These are phyloP conservation scores for Lipomyces yamadae DNA, from an alignment of 805 yeast species.

Conservation along the genomic window DNA sequence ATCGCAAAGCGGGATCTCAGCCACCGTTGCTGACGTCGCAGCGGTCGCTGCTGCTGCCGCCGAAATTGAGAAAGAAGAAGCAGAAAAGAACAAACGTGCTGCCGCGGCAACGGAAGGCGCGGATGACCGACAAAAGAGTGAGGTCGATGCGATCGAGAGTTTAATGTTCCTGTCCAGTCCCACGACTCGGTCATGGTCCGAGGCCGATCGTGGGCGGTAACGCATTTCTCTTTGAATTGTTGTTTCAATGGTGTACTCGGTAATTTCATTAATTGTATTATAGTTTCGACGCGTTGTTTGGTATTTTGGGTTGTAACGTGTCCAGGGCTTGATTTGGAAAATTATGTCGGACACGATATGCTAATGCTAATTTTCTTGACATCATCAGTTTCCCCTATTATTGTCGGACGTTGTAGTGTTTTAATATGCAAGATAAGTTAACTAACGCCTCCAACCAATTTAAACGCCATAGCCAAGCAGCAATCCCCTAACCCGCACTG, in stretches of 20 bases:
- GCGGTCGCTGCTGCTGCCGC: conserved; percentile 32
- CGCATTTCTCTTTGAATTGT: neutral
- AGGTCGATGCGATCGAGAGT: conserved; percentile 36
- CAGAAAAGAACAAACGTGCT: neutral
- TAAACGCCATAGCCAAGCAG: too few species aligned
- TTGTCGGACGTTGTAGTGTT: neutral
- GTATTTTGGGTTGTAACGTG: neutral
- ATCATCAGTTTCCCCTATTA: neutral
- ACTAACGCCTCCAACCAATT: too few species aligned
- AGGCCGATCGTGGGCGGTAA: conserved; percentile 8
- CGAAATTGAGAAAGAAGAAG: conserved; percentile 17
- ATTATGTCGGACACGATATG: too few species aligned
- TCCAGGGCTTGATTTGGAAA: neutral
- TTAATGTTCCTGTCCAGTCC: conserved; percentile 37
- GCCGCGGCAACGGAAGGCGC: neutral
- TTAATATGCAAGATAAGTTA: neutral
- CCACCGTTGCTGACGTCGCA: conserved; percentile 26
- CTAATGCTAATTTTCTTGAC: neutral
- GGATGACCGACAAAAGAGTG: conserved; percentile 26
- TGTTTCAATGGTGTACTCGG: neutral
- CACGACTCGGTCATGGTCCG: conserved; percentile 30
- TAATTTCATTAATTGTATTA: neutral
- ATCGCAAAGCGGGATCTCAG: conserved; percentile 7
- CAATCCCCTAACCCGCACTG: neutral
- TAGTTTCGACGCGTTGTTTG: neutral